A percentile compares a stretch with the other conserved stretches of the same genome.
Conservation (phyloP, 768 basidiomycete genomes). For the Strobilomyces echinocephalus region DNA sequence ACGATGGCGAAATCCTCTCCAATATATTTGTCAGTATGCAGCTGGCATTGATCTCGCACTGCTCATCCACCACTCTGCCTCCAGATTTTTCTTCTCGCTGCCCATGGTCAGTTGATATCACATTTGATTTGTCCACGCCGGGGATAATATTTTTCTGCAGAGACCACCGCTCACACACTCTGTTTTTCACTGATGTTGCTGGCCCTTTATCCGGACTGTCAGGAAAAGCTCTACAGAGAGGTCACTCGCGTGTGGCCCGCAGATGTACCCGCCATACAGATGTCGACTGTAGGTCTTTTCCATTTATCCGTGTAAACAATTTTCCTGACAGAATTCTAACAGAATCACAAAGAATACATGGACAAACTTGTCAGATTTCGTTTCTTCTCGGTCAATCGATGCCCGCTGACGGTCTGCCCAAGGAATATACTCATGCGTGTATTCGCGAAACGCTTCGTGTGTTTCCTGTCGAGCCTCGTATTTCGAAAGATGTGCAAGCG, state of each 20-base stretch:
- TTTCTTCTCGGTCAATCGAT: neutral
- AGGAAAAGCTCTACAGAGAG: slow-evolving; percentile 44
- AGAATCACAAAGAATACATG: slow-evolving; percentile 40
- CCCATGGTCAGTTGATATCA: slow-evolving; percentile 36
- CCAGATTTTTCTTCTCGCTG: slow-evolving; percentile 46
- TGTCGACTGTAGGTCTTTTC: slow-evolving; percentile 26
- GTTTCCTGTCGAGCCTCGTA: slow-evolving; percentile 35
- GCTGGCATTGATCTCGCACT: neutral
- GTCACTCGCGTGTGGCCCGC: slow-evolving; percentile 36
- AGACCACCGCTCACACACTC: slow-evolving; percentile 45
- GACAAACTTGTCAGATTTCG: slow-evolving; percentile 31
- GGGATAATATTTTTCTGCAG: slow-evolving; percentile 22
- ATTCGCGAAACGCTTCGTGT: slow-evolving; percentile 45
- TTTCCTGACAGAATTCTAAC: neutral
- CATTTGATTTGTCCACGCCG: neutral
- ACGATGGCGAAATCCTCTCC: slow-evolving; percentile 44
- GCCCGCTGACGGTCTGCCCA: neutral
- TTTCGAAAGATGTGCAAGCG: slow-evolving; percentile 31
- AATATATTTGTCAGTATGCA: slow-evolving; percentile 41
- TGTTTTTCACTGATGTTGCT: slow-evolving; percentile 40
- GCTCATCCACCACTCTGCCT: neutral
- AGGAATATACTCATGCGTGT: slow-evolving; percentile 42
- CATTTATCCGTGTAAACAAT: too few species aligned
- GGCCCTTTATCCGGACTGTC: slow-evolving; percentile 47
- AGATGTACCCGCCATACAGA: slow-evolving; percentile 23